A percentile compares a stretch with the other conserved stretches of the same genome.
Conservation (phyloP, 345 rosid species). For the Pistacia vera region DNA sequence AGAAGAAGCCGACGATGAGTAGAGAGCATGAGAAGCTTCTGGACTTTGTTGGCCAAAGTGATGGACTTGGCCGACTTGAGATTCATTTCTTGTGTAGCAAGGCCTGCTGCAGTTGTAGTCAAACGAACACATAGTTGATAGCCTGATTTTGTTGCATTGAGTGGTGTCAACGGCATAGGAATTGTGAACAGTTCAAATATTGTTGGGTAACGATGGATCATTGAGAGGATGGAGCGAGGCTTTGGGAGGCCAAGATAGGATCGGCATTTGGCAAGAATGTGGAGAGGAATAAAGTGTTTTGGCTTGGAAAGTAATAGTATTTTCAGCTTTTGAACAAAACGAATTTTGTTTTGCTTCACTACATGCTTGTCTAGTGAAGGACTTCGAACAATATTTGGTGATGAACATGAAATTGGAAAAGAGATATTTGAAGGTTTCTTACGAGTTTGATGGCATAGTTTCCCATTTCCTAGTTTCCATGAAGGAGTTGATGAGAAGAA, state of each 20-base stretch:
- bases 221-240: constrained; percentile 54
- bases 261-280: constrained; percentile 72
- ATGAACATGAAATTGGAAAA: constrained; percentile 42
- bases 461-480: constrained; percentile 14
- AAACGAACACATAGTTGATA: constrained; percentile 78
- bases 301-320: constrained; percentile 84
- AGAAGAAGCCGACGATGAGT: constrained; percentile 69
- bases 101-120: constrained; percentile 65
- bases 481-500: constrained; percentile 35
- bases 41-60: constrained; percentile 68
- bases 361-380: constrained; percentile 73
- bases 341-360: constrained; percentile 63
- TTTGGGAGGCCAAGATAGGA: constrained; percentile 65
- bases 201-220: constrained; percentile 81
- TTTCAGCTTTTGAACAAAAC: constrained; percentile 80
- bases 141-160: constrained; percentile 68
- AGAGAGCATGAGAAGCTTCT: constrained; percentile 88
- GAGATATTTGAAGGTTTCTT: constrained; percentile 28
- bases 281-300: constrained; percentile 68
- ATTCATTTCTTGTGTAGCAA: constrained; percentile 54
- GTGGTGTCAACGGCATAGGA: constrained; percentile 66
- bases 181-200: constrained; percentile 73
- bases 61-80: constrained; percentile 58
- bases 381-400: constrained; percentile 66
- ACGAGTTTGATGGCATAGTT: constrained; percentile 10